phyloP scores from a whole-genome alignment of 805 yeast genomes.

The Sugiyamaella valdiviana region DNA sequence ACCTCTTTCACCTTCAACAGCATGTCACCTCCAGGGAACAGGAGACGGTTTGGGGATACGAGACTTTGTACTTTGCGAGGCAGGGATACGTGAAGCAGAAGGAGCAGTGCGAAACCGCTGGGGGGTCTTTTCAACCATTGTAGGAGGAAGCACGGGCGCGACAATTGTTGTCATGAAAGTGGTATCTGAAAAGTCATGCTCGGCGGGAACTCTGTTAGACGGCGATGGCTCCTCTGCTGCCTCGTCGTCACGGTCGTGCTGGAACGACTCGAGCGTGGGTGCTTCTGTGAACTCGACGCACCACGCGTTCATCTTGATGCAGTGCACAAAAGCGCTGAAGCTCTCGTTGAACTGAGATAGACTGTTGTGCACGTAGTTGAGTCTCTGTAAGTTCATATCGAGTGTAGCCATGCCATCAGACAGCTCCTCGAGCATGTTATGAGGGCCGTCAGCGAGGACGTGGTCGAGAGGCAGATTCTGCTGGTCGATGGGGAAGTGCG shows the following conservation, averaged over 20 bases:
- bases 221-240: slow-evolving; percentile 1
- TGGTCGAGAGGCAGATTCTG: slow-evolving; percentile 15
- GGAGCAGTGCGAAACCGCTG: background rate
- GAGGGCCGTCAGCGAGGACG: slow-evolving; percentile 1
- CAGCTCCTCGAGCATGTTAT: slow-evolving; percentile 24
- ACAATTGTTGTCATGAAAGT: slow-evolving; percentile 27
- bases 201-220: background rate
- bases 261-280: slow-evolving; percentile 19
- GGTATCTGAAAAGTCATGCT: slow-evolving; percentile 18
- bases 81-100: background rate
- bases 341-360: slow-evolving; percentile 68
- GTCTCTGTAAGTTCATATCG: slow-evolving; percentile 50
- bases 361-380: slow-evolving; percentile 54
- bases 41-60: slow-evolving; percentile 6
- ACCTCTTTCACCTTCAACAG: too few relatives aligned
- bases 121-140: background rate
- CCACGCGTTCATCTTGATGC: slow-evolving; percentile 80
- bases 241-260: slow-evolving; percentile 7
- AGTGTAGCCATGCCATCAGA: slow-evolving; percentile 40
- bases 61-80: background rate
- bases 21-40: background rate
- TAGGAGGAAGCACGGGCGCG: background rate
- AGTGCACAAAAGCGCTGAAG: slow-evolving; percentile 69
- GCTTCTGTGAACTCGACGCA: slow-evolving; percentile 60
- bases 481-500: slow-evolving; percentile 18